These are phyloP conservation scores for Gynostemma pentaphyllum DNA, from an alignment of 306 rosid genomes.

Conservation along the genomic window DNA sequence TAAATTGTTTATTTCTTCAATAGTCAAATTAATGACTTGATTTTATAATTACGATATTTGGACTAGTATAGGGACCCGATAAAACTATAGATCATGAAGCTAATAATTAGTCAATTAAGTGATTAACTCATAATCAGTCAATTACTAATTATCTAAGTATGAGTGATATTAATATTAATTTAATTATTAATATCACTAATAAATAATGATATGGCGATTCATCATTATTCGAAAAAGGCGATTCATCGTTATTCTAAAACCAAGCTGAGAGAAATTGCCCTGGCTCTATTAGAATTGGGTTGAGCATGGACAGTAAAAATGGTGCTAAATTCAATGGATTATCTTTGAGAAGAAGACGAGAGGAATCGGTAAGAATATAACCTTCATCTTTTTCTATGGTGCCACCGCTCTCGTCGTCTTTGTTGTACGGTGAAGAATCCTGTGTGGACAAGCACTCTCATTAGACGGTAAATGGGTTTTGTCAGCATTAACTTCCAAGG, in stretches of 20 bases:
- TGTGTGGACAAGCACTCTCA: slow-evolving; percentile 30
- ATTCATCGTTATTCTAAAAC: slow-evolving; percentile 26
- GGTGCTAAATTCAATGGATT: slow-evolving; percentile 18
- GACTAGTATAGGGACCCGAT: too few species aligned
- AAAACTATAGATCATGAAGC: too few species aligned
- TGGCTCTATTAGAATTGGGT: slow-evolving; percentile 24
- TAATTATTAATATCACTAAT: too few species aligned
- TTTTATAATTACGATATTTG: too few species aligned
- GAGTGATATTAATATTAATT: too few species aligned
- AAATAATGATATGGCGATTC: too few species aligned
- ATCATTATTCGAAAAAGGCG: too few species aligned
- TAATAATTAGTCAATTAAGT: too few species aligned
- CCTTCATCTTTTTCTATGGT: slow-evolving; percentile 29
- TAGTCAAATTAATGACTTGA: too few species aligned
- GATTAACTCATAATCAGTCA: too few species aligned
- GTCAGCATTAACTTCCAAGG: slow-evolving; percentile 26
- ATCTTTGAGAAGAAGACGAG: slow-evolving; percentile 28
- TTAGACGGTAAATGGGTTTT: slow-evolving; percentile 30
- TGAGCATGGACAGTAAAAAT: slow-evolving; percentile 12
- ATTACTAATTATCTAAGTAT: too few species aligned
- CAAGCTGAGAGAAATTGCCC: slow-evolving; percentile 25
- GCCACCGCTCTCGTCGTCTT: neutral
- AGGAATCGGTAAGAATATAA: slow-evolving; percentile 28
- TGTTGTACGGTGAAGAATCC: slow-evolving; percentile 23
- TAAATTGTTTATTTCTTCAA: too few species aligned